Percentiles rank a stretch among this genome's conserved stretches.
phyloP scores from a whole-genome alignment of 192 early-diverging fungal genomes.

The Coemansia sp. region DNA sequence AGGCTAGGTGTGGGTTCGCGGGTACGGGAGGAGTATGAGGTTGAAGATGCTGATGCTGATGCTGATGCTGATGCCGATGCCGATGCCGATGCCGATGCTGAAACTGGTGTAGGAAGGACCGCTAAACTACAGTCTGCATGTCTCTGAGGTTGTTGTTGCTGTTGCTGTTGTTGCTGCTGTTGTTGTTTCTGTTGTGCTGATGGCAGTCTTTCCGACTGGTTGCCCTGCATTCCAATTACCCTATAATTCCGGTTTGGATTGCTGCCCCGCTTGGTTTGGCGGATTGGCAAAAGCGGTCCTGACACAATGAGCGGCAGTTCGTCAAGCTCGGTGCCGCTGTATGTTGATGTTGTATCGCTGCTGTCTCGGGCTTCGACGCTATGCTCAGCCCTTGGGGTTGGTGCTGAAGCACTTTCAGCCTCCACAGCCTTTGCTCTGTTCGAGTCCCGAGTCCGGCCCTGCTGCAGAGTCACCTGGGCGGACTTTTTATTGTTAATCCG shows the following conservation, averaged over 20 bases:
- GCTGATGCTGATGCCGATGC: constrained; percentile 30
- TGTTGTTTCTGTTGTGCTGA: constrained; percentile 13
- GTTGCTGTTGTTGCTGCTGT: constrained; percentile 14
- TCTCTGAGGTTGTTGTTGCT: constrained; percentile 2
- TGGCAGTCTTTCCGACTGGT: not conserved
- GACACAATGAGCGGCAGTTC: constrained; percentile 43
- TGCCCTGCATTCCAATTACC: constrained; percentile 34
- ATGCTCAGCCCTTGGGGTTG: not conserved
- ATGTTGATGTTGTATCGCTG: constrained; percentile 14
- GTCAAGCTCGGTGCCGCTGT: constrained; percentile 28
- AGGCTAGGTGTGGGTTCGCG: constrained; percentile 14
- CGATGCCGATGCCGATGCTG: constrained; percentile 32
- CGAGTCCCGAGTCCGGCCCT: constrained; percentile 6
- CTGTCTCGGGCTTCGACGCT: not conserved
- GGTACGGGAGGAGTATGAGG: constrained; percentile 33
- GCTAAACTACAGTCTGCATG: constrained; percentile 18
- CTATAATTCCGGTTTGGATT: constrained; percentile 50
- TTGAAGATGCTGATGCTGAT: constrained; percentile 34
- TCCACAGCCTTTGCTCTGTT: not conserved
- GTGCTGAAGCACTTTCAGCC: constrained; percentile 9
- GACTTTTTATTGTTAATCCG: constrained; percentile 11
- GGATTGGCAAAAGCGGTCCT: constrained; percentile 49
- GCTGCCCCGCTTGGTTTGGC: constrained; percentile 34
- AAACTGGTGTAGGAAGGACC: constrained; percentile 48
- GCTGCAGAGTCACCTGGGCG: constrained; percentile 13